Base-by-base conservation (phyloP, 345 rosid species). In the Geranium brycei region DNA sequence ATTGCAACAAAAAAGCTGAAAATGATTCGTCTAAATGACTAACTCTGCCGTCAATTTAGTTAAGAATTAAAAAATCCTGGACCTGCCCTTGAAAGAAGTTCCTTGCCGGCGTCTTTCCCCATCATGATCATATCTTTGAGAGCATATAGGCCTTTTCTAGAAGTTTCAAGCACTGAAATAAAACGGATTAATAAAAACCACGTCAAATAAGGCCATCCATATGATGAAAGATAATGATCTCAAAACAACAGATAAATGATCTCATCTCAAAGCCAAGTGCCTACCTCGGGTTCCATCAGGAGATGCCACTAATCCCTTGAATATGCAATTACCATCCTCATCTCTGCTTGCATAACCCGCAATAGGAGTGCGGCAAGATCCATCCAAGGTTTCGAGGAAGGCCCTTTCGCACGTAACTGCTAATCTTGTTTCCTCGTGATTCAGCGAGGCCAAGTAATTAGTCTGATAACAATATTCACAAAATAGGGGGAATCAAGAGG, bases 341-440 rank as follows among this genome's bases (percentile, higher is more conserved):
- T 81, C 97, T 76, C 71, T 83, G 31, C 76, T 74, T 14, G 99
- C 99, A 59, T 90, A 88, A 64, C 96, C 99, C 15, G 99, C 99
- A 63, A 93, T 90, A 58, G 99, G 99, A 64, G 99, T 93, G 60
- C 96, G 96, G 65, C 99, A 93, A 57, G 99, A 93, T 19, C 99
- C 99, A 71, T 93, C 96, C 63, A 93, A 77, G 40, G 87, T 81
- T 72, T 75, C 78, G 28, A 93, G 85, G 67, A 93, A 93, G 60
- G 96, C 92, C 69, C 97, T 87, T 69, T 93, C 99, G 59, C 99
- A 93, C 23, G 80, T 71, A 78, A 91, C 87, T 4, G 97, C 97
- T 71, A 93, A 76, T 67, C 95, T 87, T 38, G 99, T 90, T 66
- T 88, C 95, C 75, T 90, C 99, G 7, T 93, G 97, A 78, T 90